A percentile compares a stretch with the other conserved stretches of the same genome.
phyloP scores from a whole-genome alignment of 371 early-diverging fungal genomes.

The Lichtheimia corymbifera region DNA sequence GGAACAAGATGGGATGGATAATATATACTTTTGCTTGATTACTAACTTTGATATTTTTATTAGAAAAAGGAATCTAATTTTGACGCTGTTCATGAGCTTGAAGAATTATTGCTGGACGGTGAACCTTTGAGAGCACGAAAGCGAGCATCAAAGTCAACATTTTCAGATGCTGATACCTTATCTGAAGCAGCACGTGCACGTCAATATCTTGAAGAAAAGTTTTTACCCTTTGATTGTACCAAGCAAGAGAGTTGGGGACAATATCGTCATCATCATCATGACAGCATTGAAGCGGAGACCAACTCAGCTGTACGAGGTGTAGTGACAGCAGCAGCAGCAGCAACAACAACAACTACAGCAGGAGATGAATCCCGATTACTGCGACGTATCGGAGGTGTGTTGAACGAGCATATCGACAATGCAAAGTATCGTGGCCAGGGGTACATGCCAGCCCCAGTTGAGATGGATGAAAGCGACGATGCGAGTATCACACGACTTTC shows the following conservation, averaged over 20 bases:
- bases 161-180: conserved; percentile 11
- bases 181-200: conserved; percentile 27
- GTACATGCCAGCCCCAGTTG: conserved; percentile 20
- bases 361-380: conserved; percentile 9
- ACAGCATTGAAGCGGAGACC: background rate
- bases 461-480: too few relatives aligned
- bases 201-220: conserved; percentile 62
- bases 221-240: conserved; percentile 62
- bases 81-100: conserved; percentile 93
- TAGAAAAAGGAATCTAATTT: conserved; percentile 74
- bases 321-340: conserved; percentile 7
- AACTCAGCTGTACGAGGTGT: background rate
- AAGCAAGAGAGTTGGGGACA: conserved; percentile 27
- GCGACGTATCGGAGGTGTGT: conserved; percentile 19
- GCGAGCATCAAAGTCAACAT: conserved; percentile 15
- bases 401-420: conserved; percentile 25
- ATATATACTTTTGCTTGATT: too few relatives aligned
- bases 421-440: conserved; percentile 24
- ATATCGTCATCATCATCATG: background rate
- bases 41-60: conserved; percentile 14
- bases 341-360: background rate
- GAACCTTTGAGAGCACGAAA: conserved; percentile 68
- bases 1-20: too few relatives aligned
- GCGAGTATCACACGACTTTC: too few relatives aligned
- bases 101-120: conserved; percentile 90